phyloP scores from a whole-genome alignment of 2,329 filamentous ascomycete species.

The Epichloe festucae region DNA sequence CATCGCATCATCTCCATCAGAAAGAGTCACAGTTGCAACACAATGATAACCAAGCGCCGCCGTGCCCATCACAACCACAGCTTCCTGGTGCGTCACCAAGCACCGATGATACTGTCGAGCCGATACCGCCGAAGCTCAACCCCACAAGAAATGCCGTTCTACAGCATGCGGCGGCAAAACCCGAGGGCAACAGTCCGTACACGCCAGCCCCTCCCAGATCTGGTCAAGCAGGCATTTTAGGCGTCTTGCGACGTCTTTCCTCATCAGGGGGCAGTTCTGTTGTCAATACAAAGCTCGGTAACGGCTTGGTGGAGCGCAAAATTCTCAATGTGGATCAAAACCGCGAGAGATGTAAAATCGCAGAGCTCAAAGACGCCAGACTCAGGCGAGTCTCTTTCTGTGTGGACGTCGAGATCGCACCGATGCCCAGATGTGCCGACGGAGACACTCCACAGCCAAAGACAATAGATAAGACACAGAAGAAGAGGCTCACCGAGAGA shows the following conservation, averaged over 20 bases:
- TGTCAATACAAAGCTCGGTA: constrained; percentile 22
- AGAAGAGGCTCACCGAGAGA: constrained; percentile 52
- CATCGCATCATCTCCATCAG: constrained; percentile 5
- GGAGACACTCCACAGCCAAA: constrained; percentile 30
- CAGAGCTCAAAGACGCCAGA: constrained; percentile 68
- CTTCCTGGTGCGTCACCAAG: constrained; percentile 12
- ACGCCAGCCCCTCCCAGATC: constrained; percentile 62
- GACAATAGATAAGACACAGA: constrained; percentile 37
- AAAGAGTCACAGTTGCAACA: constrained; percentile 9
- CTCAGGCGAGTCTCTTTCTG: constrained; percentile 85
- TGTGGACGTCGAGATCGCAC: constrained; percentile 93
- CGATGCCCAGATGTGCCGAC: constrained; percentile 66
- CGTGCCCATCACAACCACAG: constrained; percentile 4
- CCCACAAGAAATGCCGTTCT: constrained; percentile 46
- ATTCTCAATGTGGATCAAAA: constrained; percentile 76
- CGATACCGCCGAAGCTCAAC: constrained; percentile 34
- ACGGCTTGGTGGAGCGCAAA: constrained; percentile 65
- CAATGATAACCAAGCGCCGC: constrained; percentile 2
- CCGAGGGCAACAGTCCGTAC: constrained; percentile 52
- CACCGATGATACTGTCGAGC: constrained; percentile 19
- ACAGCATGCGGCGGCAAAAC: constrained; percentile 38
- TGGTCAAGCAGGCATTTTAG: constrained; percentile 59
- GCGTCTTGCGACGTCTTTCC: constrained; percentile 70
- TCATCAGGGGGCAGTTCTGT: constrained; percentile 39
- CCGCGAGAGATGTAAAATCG: constrained; percentile 65